Evolutionary conservation across 2,329 filamentous ascomycete genomes (phyloP), one percentile per base, ranked within the genome.

Genomic region (Plenodomus tracheiphilus): DNA sequence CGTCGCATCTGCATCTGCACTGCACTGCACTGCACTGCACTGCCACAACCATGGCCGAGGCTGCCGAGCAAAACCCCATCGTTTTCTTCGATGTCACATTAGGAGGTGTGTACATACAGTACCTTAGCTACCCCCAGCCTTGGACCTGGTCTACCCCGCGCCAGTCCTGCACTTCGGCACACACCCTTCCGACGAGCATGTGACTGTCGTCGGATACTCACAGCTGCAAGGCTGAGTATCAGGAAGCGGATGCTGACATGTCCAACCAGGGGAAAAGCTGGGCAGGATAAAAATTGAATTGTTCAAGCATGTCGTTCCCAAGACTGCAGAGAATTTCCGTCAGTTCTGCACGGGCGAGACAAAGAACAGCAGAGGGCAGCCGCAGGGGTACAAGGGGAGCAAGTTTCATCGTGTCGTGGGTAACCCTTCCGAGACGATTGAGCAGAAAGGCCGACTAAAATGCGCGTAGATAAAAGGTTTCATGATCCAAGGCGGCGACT

Each of bases 401-500:
- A 95, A 91, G 73, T 97, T 97, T 66, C 94, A 97, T 75, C 86
- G 94, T 49, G 90, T 97, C 63, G 91, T 95, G 75, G 64, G 87
- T 79, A 10, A 25, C 10, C 5, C 22, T 25, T 10, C 5, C 10
- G 10, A 10, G 22, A 10, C 41, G 17, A 41, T 25, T 10, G 22
- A 25, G 22, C 22, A 10, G 34, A 4, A 20, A 30, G 35, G 2
- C 17, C 28, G 20, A 35, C 58, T 65, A 17, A 67, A 25, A 4
- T 5, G 7, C 2, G 8, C 49, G n/a, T n/a, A 95, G 90, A 96
- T 97, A 72, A 89, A 89, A 75, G 88, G 89, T 65, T 97, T 97
- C 77, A 97, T 97, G 93, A 89, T 94, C 66, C 94, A 99, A 74
- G 93, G 93, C 39, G 94, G 94, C 45, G 94, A 99, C 74, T 97